Base-by-base conservation (phyloP, 768 basidiomycete genomes). In the Sarcodon aspratus region DNA sequence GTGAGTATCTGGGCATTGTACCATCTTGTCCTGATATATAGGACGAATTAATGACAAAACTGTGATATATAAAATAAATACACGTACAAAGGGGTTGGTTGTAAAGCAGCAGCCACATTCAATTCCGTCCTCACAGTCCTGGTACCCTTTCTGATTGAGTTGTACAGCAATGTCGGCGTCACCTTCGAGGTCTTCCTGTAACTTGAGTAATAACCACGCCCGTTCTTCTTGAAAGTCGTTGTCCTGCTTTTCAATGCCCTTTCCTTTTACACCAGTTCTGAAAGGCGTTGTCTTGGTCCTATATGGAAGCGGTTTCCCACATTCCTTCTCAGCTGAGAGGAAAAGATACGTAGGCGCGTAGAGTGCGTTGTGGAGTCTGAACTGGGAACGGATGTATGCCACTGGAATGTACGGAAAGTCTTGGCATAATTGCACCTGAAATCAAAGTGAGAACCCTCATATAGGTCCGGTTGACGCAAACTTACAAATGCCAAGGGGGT, bases 91-190 rank as follows among this genome's bases (percentile, higher is more conserved):
- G 4, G 80, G 62, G 52, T 81, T 87, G 9, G 66, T 70, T 4
- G 75, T 66, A 59, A 92, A 95, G 63, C 92, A 96, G 57, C 91
- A 94, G 10, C 84, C 85, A 57, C 92, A 94, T 57, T 93, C 89
- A 34, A 93, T 79, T 2, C 82, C 85, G 45, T 70, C 75, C 33
- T 74, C 78, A 15, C 71, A 67, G 21, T 69, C 65, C 37, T 70
- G 72, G n/a, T 63, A 52, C 34, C 65, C 59, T 40, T 67, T 8
- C 2, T 42, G 40, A 15, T 42, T n/a, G 7, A 9, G 7, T 6
- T 42, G 40, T 13, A 6, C 63, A 18, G 64, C 65, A 1, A 58
- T 53, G 10, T 55, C 61, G 27, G 59, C 62, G 21, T 68, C 67
- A 10, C 48, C 49, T 3, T 51, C 54, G 27, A 52, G 59, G 21